Base-by-base conservation (phyloP, 148 eudicot species). In the Rhododendron simsii region DNA sequence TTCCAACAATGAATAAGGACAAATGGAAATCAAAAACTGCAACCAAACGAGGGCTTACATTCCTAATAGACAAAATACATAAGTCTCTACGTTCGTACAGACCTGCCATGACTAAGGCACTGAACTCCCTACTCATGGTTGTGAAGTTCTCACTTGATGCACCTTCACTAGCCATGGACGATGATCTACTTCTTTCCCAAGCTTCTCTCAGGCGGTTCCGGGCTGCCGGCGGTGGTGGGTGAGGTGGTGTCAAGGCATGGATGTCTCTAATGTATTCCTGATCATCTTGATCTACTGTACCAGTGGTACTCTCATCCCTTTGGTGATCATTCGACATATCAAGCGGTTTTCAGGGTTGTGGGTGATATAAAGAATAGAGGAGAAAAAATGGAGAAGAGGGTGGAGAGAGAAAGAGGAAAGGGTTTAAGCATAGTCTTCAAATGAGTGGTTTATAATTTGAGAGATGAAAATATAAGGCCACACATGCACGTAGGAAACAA, bases 61-160 rank as follows among this genome's bases (percentile, higher is more conserved):
- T 57, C 67, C n/a, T 59, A 2, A 59, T 21, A 59, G 67, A 59
- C 67, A 21, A 59, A 33, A 33, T 33, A 33, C 1, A 33, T 33
- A 33, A 33, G 35, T 33, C 35, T 35, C 45, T 7, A 35, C 44
- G 20, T 8, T 16, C 45, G 45, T 0, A 41, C 45, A 41, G 45
- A 41, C 99, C 99, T 0, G 98, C 99, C 7, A 96, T 14, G 59
- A 87, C 89, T 16, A 92, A 59, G 61, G 91, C 94, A 78, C 78
- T 92, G 89, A 92, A 92, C 81, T 92, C 94, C 75, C 94, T 80
- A 33, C 94, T 92, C 87, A 92, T 91, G 84, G 88, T 86, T 0
- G 91, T 81, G 86, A 94, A 95, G 83, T 93, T 93, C 85, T 95
- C 97, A 59, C 88, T 90, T 1, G 90, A 86, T 59, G 84, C 86